Conservation (phyloP, 768 basidiomycete genomes). For the Mycena amicta region DNA sequence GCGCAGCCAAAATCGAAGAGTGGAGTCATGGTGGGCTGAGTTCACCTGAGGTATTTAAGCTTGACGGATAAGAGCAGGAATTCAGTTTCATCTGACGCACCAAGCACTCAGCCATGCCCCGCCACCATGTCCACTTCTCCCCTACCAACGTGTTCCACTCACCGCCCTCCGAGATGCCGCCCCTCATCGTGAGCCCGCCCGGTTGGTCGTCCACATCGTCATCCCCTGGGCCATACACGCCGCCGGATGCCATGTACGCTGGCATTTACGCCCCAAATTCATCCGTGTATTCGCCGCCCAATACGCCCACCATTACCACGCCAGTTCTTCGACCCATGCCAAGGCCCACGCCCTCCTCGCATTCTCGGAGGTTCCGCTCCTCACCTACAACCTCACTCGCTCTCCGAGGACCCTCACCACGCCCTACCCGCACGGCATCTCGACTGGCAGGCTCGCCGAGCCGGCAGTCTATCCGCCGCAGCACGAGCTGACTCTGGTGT, state of each 20-base stretch:
- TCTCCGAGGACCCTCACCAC: not conserved
- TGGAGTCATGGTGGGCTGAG: too few relatives aligned
- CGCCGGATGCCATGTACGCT: too few relatives aligned
- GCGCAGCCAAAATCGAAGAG: too few relatives aligned
- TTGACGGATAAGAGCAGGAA: too few relatives aligned
- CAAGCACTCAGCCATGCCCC: too few relatives aligned
- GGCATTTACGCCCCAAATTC: too few relatives aligned
- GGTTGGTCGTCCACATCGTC: not conserved
- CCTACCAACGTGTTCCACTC: not conserved
- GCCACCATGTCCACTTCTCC: not conserved
- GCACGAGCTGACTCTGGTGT: not conserved
- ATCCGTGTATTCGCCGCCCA: too few relatives aligned
- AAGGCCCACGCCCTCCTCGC: not conserved
- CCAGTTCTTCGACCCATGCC: not conserved
- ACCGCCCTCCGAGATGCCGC: too few relatives aligned
- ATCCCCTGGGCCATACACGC: not conserved
- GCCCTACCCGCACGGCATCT: not conserved
- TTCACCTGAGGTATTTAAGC: too few relatives aligned
- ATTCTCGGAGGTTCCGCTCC: not conserved
- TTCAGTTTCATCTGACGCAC: too few relatives aligned
- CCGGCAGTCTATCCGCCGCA: not conserved
- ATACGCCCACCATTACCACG: not conserved
- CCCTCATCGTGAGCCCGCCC: not conserved
- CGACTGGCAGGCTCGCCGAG: not conserved
- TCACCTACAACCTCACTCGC: not conserved